These are phyloP conservation scores for Saprolegnia parasitica DNA, from an alignment of 352 stramenopile species.

Conservation along the genomic window DNA sequence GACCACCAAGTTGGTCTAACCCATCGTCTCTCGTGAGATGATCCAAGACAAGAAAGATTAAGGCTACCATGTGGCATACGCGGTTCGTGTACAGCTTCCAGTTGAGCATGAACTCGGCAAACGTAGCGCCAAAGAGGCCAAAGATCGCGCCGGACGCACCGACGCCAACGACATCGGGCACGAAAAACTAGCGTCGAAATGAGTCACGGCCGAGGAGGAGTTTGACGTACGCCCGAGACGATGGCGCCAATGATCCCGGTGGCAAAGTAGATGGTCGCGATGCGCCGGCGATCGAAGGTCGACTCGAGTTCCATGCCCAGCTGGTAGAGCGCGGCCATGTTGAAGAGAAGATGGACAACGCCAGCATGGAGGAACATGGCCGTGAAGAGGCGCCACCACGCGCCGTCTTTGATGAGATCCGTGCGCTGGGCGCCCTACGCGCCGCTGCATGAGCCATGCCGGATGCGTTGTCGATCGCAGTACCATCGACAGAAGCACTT, in stretches of 20 bases:
- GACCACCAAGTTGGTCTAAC: slow-evolving; percentile 33
- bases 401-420: slow-evolving; percentile 46
- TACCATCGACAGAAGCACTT: slow-evolving; percentile 43
- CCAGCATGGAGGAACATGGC: slow-evolving; percentile 68
- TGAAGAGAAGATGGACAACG: slow-evolving; percentile 58
- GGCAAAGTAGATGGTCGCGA: slow-evolving; percentile 46
- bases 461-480: neutral
- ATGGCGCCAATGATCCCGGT: slow-evolving; percentile 54
- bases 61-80: slow-evolving; percentile 33
- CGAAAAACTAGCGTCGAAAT: neutral
- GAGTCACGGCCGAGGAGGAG: neutral
- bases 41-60: too few species aligned
- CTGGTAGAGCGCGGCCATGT: slow-evolving; percentile 48
- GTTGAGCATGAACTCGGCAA: slow-evolving; percentile 68
- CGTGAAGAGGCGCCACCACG: slow-evolving; percentile 58
- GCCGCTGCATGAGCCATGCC: too few species aligned
- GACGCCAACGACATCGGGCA: slow-evolving; percentile 31
- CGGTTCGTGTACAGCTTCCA: slow-evolving; percentile 52
- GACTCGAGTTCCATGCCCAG: slow-evolving; percentile 55
- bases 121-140: slow-evolving; percentile 55
- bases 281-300: slow-evolving; percentile 41
- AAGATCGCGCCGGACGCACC: slow-evolving; percentile 73
- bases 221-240: slow-evolving; percentile 42
- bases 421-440: slow-evolving; percentile 40
- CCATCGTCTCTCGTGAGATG: slow-evolving; percentile 41